Conservation (phyloP, 495 filamentous ascomycete species). For the Podospora bellae-mahoneyi region DNA sequence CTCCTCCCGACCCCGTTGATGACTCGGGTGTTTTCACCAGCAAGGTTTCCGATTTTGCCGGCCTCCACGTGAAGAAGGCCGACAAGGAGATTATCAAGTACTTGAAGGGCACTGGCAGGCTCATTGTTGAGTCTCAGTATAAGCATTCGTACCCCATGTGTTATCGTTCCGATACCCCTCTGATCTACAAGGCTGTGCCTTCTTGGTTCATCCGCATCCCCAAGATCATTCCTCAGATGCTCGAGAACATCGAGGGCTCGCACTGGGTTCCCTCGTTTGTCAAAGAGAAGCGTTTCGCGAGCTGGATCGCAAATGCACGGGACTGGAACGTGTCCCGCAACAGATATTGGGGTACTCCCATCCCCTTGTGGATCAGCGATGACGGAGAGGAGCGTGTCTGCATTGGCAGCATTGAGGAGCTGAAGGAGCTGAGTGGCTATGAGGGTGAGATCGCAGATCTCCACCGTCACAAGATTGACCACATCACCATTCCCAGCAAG, state of each 20-base stretch:
- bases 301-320: slow-evolving; percentile 66
- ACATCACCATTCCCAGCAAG: slow-evolving; percentile 94
- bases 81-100: slow-evolving; percentile 94
- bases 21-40: slow-evolving; percentile 76
- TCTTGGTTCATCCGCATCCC: slow-evolving; percentile 93
- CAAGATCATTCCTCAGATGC: slow-evolving; percentile 82
- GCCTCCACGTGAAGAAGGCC: slow-evolving; percentile 89
- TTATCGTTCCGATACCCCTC: slow-evolving; percentile 89
- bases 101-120: slow-evolving; percentile 71
- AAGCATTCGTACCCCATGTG: slow-evolving; percentile 96
- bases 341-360: slow-evolving; percentile 96
- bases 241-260: slow-evolving; percentile 81
- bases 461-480: slow-evolving; percentile 90
- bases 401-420: slow-evolving; percentile 79
- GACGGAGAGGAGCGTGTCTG: slow-evolving; percentile 84
- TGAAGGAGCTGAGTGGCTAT: slow-evolving; percentile 83
- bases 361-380: slow-evolving; percentile 89
- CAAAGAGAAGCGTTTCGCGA: slow-evolving; percentile 83
- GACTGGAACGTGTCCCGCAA: slow-evolving; percentile 98
- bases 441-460: slow-evolving; percentile 83
- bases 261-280: slow-evolving; percentile 94
- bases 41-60: slow-evolving; percentile 78
- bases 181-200: slow-evolving; percentile 92
- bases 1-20: slow-evolving; percentile 87
- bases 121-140: slow-evolving; percentile 86